phyloP scores from a whole-genome alignment of 1,284 basidiomycete species.

The Mycena sp. region DNA sequence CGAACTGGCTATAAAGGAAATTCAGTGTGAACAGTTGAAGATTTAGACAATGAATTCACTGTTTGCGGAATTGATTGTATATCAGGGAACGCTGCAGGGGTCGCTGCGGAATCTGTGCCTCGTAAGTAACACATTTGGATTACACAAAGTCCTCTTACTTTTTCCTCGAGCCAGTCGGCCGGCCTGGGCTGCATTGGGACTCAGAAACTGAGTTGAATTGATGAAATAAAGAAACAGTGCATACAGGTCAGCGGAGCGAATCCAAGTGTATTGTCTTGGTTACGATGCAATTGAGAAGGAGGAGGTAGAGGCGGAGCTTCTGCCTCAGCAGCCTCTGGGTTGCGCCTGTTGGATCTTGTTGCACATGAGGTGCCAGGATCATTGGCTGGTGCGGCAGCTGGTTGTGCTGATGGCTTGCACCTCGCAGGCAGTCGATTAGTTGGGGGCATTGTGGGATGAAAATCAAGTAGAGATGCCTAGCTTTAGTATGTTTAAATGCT shows the following conservation, averaged over 20 bases:
- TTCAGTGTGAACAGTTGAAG: background rate
- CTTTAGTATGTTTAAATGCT: constrained; percentile 4
- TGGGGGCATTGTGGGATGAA: constrained; percentile 12
- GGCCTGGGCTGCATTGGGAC: too few species aligned
- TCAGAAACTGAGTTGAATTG: constrained; percentile 5
- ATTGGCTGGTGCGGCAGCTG: too few species aligned
- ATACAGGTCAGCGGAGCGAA: constrained; percentile 11
- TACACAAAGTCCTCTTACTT: constrained; percentile 1
- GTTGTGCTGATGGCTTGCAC: too few species aligned
- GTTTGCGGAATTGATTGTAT: background rate
- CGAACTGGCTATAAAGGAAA: too few species aligned
- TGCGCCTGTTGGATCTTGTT: too few species aligned
- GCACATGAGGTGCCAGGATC: too few species aligned
- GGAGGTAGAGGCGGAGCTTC: too few species aligned
- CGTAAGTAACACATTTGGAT: background rate
- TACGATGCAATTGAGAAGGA: background rate
- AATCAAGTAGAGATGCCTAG: constrained; percentile 1
- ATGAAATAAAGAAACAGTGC: constrained; percentile 4
- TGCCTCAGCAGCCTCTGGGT: too few species aligned
- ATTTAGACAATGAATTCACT: constrained; percentile 1
- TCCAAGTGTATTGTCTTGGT: constrained; percentile 2
- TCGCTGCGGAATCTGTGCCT: background rate
- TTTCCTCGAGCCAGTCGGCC: too few species aligned
- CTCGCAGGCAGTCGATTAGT: too few species aligned
- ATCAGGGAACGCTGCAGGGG: constrained; percentile 6